Base-by-base conservation (phyloP, 2,329 filamentous ascomycete species). In the Penicillium verrucosum region DNA sequence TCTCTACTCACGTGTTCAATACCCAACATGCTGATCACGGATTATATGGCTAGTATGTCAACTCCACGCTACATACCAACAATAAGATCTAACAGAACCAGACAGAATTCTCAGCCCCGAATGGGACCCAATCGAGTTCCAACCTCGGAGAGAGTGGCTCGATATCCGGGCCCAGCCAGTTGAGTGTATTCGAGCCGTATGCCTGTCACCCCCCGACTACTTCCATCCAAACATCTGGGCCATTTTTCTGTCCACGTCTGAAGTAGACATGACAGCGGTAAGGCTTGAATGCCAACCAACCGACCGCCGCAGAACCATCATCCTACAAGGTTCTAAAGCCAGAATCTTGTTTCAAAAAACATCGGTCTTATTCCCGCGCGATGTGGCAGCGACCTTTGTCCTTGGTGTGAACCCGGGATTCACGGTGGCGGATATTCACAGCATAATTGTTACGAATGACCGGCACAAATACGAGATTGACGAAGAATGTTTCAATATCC, bases 391-490 rank as follows among this genome's bases (percentile, higher is more conserved):
- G n/a, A 10, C 8, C 25, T 50, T 41, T 16, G 8, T 23, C 11
- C 11, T 51, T 18, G 14, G 3, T 1, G 27, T 42, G 37, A 21
- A 21, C 18, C n/a, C 9, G 2, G 48, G 37, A 8, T 40, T 32
- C 18, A 42, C 37, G 4, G 48, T 32, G 27, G 10, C 10, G 14
- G 37, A 41, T 25, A 30, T 51, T 14, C 18, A 42, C 16, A 5
- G 12, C 2, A 14, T 23, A 3, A 51, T 42, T 6, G 37, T 51
- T 32, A 12, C 2, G 11, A 41, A 42, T 21, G 16, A 30, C 14
- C 48, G 18, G 14, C 48, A 51, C 25, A 42, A 51, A 32, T 51
- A 25, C 18, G 37, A 51, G 18, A 23, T 42, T 12, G 36, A 51
- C 14, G 2, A 42, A 8, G 18, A 30, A n/a, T 18, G 18, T 5